Evolutionary conservation across 768 basidiomycete species (phyloP).

Genomic region (Tubosaeta sp.): DNA sequence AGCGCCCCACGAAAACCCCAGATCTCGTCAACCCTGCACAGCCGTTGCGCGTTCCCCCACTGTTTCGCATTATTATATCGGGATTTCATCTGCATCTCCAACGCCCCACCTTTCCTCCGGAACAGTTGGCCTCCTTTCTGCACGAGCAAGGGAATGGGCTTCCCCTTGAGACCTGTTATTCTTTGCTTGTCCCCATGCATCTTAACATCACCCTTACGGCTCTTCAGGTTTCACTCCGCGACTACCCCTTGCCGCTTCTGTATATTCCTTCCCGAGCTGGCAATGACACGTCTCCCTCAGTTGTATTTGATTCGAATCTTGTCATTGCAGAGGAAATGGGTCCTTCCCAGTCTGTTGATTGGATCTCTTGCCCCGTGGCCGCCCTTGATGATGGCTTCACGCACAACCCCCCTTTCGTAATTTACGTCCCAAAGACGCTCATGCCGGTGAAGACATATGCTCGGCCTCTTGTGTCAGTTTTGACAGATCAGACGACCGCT

Average conservation of each 20-base stretch:
- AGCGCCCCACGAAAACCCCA: slow-evolving; percentile 32
- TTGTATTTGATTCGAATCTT: slow-evolving; percentile 70
- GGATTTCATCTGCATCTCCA: slow-evolving; percentile 54
- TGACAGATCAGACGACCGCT: slow-evolving; percentile 60
- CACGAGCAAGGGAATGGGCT: slow-evolving; percentile 62
- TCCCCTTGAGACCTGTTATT: slow-evolving; percentile 66
- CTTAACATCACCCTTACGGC: slow-evolving; percentile 62
- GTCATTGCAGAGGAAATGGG: slow-evolving; percentile 89
- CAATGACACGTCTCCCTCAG: slow-evolving; percentile 38
- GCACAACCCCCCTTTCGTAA: slow-evolving; percentile 48
- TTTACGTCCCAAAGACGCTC: slow-evolving; percentile 81
- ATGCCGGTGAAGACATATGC: slow-evolving; percentile 96
- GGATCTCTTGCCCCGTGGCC: slow-evolving; percentile 66
- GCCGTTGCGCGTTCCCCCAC: slow-evolving; percentile 47
- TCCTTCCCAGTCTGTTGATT: slow-evolving; percentile 58
- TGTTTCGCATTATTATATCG: slow-evolving; percentile 63
- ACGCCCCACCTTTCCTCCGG: slow-evolving; percentile 55
- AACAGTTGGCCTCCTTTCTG: slow-evolving; percentile 59
- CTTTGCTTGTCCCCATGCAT: slow-evolving; percentile 80
- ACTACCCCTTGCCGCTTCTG: slow-evolving; percentile 87
- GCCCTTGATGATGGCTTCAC: slow-evolving; percentile 49
- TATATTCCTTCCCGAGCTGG: slow-evolving; percentile 52
- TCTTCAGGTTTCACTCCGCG: slow-evolving; percentile 65
- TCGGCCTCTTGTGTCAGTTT: slow-evolving; percentile 62
- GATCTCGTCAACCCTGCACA: slow-evolving; percentile 42